Percentiles rank a stretch among this genome's conserved stretches.
Evolutionary conservation across 2,329 filamentous ascomycete species (phyloP).

Genomic region (Aspergillus unguis): DNA sequence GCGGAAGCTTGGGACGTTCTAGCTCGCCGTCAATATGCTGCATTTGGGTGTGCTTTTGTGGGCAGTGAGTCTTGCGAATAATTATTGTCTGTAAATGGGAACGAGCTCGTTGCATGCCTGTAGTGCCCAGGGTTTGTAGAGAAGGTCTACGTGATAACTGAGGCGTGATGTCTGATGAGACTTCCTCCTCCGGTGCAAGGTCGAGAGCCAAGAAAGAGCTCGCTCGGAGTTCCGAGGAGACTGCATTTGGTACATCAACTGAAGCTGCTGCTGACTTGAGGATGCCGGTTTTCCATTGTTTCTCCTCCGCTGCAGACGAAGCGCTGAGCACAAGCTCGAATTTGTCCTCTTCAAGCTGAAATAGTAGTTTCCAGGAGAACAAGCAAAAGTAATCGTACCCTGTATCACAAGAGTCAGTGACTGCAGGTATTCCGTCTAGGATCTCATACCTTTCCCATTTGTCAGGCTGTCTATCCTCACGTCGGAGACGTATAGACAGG

Average conservation of each 20-base stretch:
- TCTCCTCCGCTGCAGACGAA: slow-evolving; percentile 75
- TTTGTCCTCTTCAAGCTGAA: slow-evolving; percentile 70
- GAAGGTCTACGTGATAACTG: slow-evolving; percentile 58
- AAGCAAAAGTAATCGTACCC: slow-evolving; percentile 82
- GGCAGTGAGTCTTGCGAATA: slow-evolving; percentile 76
- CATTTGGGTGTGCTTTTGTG: slow-evolving; percentile 55
- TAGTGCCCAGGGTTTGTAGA: slow-evolving; percentile 72
- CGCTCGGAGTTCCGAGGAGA: slow-evolving; percentile 25
- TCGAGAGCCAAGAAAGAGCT: slow-evolving; percentile 56
- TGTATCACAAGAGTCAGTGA: slow-evolving; percentile 38
- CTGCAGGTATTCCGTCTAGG: neutral
- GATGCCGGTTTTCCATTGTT: slow-evolving; percentile 73
- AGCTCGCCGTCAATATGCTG: slow-evolving; percentile 54
- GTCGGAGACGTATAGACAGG: slow-evolving; percentile 62
- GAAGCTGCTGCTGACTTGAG: slow-evolving; percentile 50
- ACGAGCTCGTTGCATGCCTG: slow-evolving; percentile 69
- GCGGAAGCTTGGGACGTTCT: slow-evolving; percentile 76
- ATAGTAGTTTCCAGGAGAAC: slow-evolving; percentile 88
- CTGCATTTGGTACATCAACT: slow-evolving; percentile 50
- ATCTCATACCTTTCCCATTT: slow-evolving; percentile 33
- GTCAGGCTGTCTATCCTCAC: slow-evolving; percentile 36
- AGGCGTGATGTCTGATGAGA: slow-evolving; percentile 67
- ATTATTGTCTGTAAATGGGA: slow-evolving; percentile 71
- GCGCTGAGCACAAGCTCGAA: slow-evolving; percentile 86
- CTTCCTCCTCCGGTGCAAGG: slow-evolving; percentile 69